Evolutionary conservation across 2,329 filamentous ascomycete species (phyloP).

Genomic region (Pseudohalonectria lignicola): DNA sequence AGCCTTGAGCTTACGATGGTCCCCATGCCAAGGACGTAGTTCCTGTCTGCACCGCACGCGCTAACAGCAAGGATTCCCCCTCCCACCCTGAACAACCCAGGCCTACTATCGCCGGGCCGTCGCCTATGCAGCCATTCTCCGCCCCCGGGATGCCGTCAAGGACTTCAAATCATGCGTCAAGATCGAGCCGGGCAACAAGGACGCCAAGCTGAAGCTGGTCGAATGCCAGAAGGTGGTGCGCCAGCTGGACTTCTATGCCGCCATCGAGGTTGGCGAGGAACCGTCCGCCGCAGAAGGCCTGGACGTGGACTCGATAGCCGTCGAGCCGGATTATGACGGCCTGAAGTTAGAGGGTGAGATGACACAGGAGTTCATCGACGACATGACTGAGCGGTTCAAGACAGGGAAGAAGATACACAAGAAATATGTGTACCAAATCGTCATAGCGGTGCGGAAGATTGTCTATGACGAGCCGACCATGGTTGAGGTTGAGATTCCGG

Average conservation of each 20-base stretch:
- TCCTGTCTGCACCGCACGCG: too few species aligned
- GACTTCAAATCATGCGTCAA: conserved; percentile 89
- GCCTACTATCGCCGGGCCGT: conserved; percentile 91
- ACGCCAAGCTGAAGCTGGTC: conserved; percentile 79
- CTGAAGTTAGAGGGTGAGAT: conserved; percentile 67
- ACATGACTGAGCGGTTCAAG: conserved; percentile 96
- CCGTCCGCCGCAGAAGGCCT: conserved; percentile 86
- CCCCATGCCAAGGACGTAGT: too few species aligned
- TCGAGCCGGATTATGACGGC: conserved; percentile 82
- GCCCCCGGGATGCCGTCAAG: conserved; percentile 75
- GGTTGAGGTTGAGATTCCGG: conserved; percentile 79
- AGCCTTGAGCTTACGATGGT: too few species aligned
- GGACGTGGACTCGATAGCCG: conserved; percentile 72
- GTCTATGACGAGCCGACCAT: conserved; percentile 91
- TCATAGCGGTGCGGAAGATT: conserved; percentile 79
- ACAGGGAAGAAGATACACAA: conserved; percentile 86
- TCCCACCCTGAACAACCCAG: too few species aligned
- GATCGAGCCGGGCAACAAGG: conserved; percentile 79
- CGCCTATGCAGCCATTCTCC: conserved; percentile 82
- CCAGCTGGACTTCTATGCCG: conserved; percentile 83
- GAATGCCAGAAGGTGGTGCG: conserved; percentile 95
- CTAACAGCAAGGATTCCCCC: too few species aligned
- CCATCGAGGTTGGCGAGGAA: conserved; percentile 86
- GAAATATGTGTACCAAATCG: conserved; percentile 97
- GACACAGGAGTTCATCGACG: conserved; percentile 93